Conservation (phyloP, 768 basidiomycete genomes). For the Amanita fuliginea region DNA sequence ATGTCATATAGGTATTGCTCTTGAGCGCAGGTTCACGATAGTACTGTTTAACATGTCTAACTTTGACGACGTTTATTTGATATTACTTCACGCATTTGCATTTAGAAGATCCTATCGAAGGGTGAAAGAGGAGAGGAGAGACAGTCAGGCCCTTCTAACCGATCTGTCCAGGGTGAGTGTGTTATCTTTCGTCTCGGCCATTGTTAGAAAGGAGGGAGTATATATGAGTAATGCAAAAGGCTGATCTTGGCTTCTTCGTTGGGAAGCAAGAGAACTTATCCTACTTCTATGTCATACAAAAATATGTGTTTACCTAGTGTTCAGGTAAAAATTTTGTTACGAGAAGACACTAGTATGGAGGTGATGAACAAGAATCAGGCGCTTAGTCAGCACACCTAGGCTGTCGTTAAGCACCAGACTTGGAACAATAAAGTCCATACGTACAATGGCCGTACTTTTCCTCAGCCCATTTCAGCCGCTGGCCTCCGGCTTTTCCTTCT, state of each 20-base stretch:
- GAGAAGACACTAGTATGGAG: no score
- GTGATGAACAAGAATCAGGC: no score
- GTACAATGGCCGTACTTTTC: not conserved
- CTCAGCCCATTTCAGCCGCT: constrained; percentile 1
- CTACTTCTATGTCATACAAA: no score
- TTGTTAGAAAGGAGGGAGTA: constrained; percentile 24
- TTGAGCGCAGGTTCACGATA: not conserved
- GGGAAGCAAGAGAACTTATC: no score
- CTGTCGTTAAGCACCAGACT: no score
- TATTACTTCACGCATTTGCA: no score
- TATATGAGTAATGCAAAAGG: constrained; percentile 37
- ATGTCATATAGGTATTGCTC: not conserved
- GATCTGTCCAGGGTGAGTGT: constrained; percentile 79
- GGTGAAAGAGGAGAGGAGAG: not conserved
- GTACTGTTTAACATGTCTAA: no score
- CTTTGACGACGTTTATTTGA: no score
- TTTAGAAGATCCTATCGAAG: constrained; percentile 3
- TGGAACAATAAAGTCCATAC: constrained; percentile 1
- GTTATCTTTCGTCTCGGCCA: constrained; percentile 63
- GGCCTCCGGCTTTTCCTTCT: constrained; percentile 2
- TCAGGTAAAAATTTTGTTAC: no score
- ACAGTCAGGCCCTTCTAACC: constrained; percentile 30
- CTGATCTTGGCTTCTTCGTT: constrained; percentile 28
- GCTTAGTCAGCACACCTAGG: no score
- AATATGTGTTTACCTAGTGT: no score